Evolutionary conservation across 139 green algal genomes (phyloP), one percentile per base, ranked within the genome.

Genomic region (Trebouxia sp.): DNA sequence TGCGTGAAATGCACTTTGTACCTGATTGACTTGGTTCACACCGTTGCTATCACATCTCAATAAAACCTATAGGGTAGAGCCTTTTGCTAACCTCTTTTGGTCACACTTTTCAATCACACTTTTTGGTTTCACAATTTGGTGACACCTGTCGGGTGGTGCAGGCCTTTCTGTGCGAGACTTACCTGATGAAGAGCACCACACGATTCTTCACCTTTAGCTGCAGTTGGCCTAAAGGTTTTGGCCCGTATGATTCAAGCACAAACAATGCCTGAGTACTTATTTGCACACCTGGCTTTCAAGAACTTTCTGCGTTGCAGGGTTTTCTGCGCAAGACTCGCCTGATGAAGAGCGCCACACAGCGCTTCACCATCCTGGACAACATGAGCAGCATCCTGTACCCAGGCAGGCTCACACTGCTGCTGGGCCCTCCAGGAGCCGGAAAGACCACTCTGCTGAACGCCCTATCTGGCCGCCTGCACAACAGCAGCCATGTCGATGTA

Each of bases 391-490:
- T 85, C 28, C 39, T 77, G 41, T 28, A 56, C 12, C 41, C 69
- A 9, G 88, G 87, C 0, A 85, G 90, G 20, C 66, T 93, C 32
- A 94, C 91, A 4, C 89, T 95, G 72, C 87, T 95, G 67, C 90
- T 95, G 66, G 91, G 90, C 12, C 89, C 91, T 1, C 91, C 91
- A 14, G 79, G 81, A 17, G 62, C 81, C 24, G 91, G 91, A 48
- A 91, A 92, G 47, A 80, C 70, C 35, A 89, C 87, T 12, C 82
- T 94, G 28, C 78, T 95, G 41, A 82, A 87, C 35, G 81, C 86
- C 9, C 82, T 95, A 17, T 84, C 90, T 5, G 90, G 90, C 26
- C 69, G 32, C 30, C 51, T 89, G 74, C 12, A 66, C 56, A 39
- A 88, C 4, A 69, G 55, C 45, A 39, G 38, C 42, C 66, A 56